These are phyloP conservation scores for Pyrenophora graminea DNA, from an alignment of 2,329 filamentous ascomycete species.

Conservation along the genomic window DNA sequence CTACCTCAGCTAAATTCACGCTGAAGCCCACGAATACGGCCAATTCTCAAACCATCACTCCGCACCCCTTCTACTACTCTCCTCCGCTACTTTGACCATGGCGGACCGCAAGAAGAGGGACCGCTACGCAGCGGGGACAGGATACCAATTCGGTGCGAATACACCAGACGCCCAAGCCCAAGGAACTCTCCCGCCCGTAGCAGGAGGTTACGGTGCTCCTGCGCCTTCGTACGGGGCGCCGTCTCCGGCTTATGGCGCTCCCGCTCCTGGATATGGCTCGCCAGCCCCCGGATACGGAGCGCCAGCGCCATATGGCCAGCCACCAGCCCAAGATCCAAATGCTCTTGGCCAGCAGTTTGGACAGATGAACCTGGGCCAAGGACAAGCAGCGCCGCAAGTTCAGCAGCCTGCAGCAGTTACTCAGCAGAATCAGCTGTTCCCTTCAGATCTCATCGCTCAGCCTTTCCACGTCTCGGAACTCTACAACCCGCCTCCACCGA, in stretches of 20 bases:
- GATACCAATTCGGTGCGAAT: slow-evolving; percentile 95
- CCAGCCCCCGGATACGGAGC: slow-evolving; percentile 40
- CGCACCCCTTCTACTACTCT: slow-evolving; percentile 10
- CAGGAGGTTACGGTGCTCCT: slow-evolving; percentile 28
- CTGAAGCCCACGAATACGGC: slow-evolving; percentile 21
- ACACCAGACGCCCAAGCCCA: slow-evolving; percentile 58
- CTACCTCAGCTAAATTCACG: slow-evolving; percentile 31
- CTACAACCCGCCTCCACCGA: slow-evolving; percentile 86
- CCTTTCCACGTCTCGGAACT: slow-evolving; percentile 94
- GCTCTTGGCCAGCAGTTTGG: slow-evolving; percentile 79
- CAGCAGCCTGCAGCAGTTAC: slow-evolving; percentile 39
- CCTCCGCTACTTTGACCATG: slow-evolving; percentile 31
- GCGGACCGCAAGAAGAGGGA: slow-evolving; percentile 77
- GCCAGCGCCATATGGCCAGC: slow-evolving; percentile 37
- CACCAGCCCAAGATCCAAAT: slow-evolving; percentile 61
- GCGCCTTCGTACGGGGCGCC: slow-evolving; percentile 47
- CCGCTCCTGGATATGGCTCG: slow-evolving; percentile 46
- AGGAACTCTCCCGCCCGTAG: slow-evolving; percentile 48
- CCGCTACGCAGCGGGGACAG: slow-evolving; percentile 90
- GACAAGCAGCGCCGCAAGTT: slow-evolving; percentile 36
- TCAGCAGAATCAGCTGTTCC: slow-evolving; percentile 77
- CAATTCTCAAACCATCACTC: slow-evolving; percentile 13
- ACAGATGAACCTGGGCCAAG: slow-evolving; percentile 68
- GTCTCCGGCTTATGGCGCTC: slow-evolving; percentile 42
- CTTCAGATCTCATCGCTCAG: slow-evolving; percentile 87